Evolutionary conservation across 2,329 filamentous ascomycete species (phyloP).

Genomic region (Botryotinia narcissicola): DNA sequence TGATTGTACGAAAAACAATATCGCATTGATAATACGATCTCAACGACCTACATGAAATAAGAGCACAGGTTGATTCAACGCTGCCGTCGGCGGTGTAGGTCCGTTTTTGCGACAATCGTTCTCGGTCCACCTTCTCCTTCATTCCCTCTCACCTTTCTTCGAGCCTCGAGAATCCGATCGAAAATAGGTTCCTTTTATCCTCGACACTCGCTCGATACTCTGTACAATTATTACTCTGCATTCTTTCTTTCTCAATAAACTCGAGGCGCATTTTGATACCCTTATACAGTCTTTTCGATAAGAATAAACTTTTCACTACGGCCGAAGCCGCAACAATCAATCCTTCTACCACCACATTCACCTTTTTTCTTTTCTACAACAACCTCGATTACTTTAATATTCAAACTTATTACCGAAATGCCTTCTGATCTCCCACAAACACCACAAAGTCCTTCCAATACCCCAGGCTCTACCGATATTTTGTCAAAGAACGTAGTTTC

Average conservation of each 20-base stretch:
- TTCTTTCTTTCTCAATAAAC: background rate
- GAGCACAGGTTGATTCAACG: conserved; percentile 20
- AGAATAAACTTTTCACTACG: conserved; percentile 3
- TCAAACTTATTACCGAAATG: conserved; percentile 44
- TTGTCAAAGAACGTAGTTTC: conserved; percentile 49
- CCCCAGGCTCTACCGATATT: conserved; percentile 48
- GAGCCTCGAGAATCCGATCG: conserved; percentile 17
- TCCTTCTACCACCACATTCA: background rate
- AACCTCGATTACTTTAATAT: conserved; percentile 20
- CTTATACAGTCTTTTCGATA: conserved; percentile 8
- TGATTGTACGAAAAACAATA: conserved; percentile 13
- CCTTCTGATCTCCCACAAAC: conserved; percentile 63
- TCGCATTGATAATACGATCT: conserved; percentile 20
- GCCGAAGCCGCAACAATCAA: background rate
- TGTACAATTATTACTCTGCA: background rate
- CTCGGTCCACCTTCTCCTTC: conserved; percentile 24
- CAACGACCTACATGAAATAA: conserved; percentile 28
- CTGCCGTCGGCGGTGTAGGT: conserved; percentile 28
- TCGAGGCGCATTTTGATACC: conserved; percentile 20
- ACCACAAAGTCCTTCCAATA: conserved; percentile 65
- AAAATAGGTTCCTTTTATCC: conserved; percentile 17
- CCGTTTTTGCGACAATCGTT: conserved; percentile 26
- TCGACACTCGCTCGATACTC: conserved; percentile 2
- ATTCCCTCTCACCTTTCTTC: conserved; percentile 14
- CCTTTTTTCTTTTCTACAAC: background rate